Base-by-base conservation (phyloP, 2,329 filamentous ascomycete species). In the Colletotrichum caudatum region DNA sequence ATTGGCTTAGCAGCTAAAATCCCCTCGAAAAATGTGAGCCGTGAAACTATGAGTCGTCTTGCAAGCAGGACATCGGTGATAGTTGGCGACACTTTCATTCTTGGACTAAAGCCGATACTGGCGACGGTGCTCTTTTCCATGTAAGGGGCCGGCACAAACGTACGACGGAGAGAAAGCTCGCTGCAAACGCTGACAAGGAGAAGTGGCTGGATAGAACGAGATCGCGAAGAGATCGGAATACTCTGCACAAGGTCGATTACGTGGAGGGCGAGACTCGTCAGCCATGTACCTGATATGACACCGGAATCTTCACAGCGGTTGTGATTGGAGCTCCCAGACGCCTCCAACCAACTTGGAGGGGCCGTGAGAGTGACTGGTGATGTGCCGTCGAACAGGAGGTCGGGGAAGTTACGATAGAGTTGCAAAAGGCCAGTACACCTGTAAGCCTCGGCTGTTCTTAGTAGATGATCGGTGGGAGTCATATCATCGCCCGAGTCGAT, bases 151-250 rank as follows among this genome's bases (percentile, higher is more conserved):
- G 53, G 23, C 7, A 20, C 26, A 4, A 69, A 69, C 0, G 23
- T 39, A 16, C 66, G 66, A 53, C 56, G 29, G 0, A 69, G 77
- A 18, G 80, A 80, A 20, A 86, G 77, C 66, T 86, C 83, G 23
- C 81, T 82, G 5, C 82, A 82, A 23, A 82, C 80, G 20, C 81
- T 80, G 14, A 85, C 80, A 1, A 86, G 78, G 4, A 86, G 74
- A 23, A 86, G 77, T 2, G 83, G 84, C 69, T 86, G 83, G 5
- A 84, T 80, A 26, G 82, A 84, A 56, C 82, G 80, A 1, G 83
- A 84, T 35, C 83, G 81, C 0, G 84, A 85, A 1, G 80, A 80
- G 6, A 82, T 78, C 0, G 84, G 81, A n/a, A 86, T 77, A 2
- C 77, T 77, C 64, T 84, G 80, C 18, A 86, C 78, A 26, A 81